Conservation (phyloP, 73 alveolate genomes). For the Blepharisma japonicum region DNA sequence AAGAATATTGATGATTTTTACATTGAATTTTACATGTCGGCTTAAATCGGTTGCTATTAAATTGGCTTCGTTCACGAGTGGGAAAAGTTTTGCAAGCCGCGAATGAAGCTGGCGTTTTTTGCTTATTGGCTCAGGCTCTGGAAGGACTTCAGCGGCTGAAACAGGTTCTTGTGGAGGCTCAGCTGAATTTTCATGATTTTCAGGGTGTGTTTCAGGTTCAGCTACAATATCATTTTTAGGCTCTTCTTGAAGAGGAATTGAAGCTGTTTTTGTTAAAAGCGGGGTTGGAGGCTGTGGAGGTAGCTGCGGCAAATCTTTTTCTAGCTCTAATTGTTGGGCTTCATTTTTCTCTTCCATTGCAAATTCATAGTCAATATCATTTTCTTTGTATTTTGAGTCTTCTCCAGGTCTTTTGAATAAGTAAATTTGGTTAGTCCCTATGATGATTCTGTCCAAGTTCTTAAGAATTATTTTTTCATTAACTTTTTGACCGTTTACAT, state of each 20-base stretch:
- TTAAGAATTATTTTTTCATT: background rate
- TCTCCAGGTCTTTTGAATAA: conserved; percentile 55
- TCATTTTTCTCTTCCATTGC: conserved; percentile 44
- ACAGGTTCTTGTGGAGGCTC: background rate
- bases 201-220: conserved; percentile 7
- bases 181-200: background rate
- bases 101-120: conserved; percentile 31
- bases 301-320: conserved; percentile 29
- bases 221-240: conserved; percentile 41
- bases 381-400: conserved; percentile 11
- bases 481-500: background rate
- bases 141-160: background rate
- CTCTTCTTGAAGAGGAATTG: conserved; percentile 22
- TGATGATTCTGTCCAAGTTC: conserved; percentile 58
- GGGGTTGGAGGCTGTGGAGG: conserved; percentile 36
- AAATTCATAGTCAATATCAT: conserved; percentile 32
- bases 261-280: conserved; percentile 15
- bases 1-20: conserved; percentile 34
- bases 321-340: conserved; percentile 33
- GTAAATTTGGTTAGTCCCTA: conserved; percentile 55
- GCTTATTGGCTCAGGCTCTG: conserved; percentile 22
- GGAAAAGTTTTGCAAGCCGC: conserved; percentile 46
- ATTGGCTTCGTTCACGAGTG: conserved; percentile 59
- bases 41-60: conserved; percentile 51
- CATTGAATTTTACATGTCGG: conserved; percentile 34